These are phyloP conservation scores for Ambrosia artemisiifolia DNA, from an alignment of 129 eudicot genomes.

Conservation along the genomic window DNA sequence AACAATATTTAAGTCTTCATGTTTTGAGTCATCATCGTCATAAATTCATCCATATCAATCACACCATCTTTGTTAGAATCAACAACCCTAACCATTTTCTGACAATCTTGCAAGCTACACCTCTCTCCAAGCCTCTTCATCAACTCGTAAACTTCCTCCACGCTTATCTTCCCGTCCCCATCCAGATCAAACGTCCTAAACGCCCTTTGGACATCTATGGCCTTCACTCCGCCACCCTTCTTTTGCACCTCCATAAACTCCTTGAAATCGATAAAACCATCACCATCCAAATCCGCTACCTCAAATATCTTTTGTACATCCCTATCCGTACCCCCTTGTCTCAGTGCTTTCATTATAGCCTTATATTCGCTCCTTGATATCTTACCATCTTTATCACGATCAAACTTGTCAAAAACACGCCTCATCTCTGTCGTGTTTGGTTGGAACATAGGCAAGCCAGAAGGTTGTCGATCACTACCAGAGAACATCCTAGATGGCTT, in stretches of 20 bases:
- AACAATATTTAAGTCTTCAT: slow-evolving; percentile 20
- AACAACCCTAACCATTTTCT: slow-evolving; percentile 75
- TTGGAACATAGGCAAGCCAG: slow-evolving; percentile 51
- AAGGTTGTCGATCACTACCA: slow-evolving; percentile 42
- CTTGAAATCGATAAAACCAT: slow-evolving; percentile 73
- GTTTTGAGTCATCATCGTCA: slow-evolving; percentile 78
- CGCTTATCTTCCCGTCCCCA: slow-evolving; percentile 78
- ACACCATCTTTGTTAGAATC: slow-evolving; percentile 79
- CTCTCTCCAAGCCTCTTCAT: slow-evolving; percentile 67
- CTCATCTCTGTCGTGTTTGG: slow-evolving; percentile 51
- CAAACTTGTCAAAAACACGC: slow-evolving; percentile 71
- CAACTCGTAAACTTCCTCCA: slow-evolving; percentile 66
- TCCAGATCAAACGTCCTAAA: slow-evolving; percentile 67
- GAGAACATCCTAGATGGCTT: slow-evolving; percentile 68
- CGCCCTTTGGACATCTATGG: slow-evolving; percentile 58
- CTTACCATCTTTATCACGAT: slow-evolving; percentile 73
- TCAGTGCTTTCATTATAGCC: slow-evolving; percentile 58
- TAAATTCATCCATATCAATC: slow-evolving; percentile 72
- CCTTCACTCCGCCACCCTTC: slow-evolving; percentile 70
- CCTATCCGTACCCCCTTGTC: slow-evolving; percentile 44
- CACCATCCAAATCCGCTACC: slow-evolving; percentile 74
- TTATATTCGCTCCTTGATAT: slow-evolving; percentile 77
- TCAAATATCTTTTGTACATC: slow-evolving; percentile 78
- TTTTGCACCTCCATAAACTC: slow-evolving; percentile 87
- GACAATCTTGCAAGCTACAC: slow-evolving; percentile 69